Base-by-base conservation (phyloP, 768 basidiomycete genomes). In the Tubosaeta sp. region DNA sequence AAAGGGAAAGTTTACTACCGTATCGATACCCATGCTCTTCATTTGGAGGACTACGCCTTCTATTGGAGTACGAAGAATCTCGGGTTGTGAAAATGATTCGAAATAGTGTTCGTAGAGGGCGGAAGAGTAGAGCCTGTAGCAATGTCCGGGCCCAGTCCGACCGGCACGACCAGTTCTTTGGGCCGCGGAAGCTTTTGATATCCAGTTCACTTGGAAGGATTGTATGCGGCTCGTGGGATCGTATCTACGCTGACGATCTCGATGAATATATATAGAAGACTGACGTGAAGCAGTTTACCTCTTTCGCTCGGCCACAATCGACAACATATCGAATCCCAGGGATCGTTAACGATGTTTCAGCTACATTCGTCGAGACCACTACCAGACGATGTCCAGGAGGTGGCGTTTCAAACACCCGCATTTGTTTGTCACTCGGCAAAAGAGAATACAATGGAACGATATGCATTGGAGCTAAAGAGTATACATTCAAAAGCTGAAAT, bases 11-110 rank as follows among this genome's bases (percentile, higher is more conserved):
- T 98, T 98, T 60, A 91, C 77, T 35, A 98, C 92, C 1, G 91
- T 79, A 63, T 98, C 94, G 53, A 99, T 95, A 64, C 95, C 91
- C 94, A 99, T 97, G 68, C 84, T 86, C 76, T 99, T 99, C 95
- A 99, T 97, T 69, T 97, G 95, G 31, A 98, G 76, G 9, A 98
- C 90, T 22, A 98, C 86, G 2, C 94, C 95, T 61, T 98, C 97
- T 59, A 98, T 95, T 0, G 97, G 95, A 74, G 91, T 93, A 22
- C 95, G 87, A 41, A 93, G 78, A 51, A 98, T 95, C 68, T 99
- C 97, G 2, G 97, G 97, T 52, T 82, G 74, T 0, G 91, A 79
- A 69, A 95, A 95, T 52, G 83, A 72, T 31, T 89, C 86, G 64
- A 98, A 95, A 68, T 95, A 83, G 63, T 95, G 83, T 66, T 98